Base-by-base conservation (phyloP, 1,139 yeast genomes). In the Suhomyces chickasaworum region DNA sequence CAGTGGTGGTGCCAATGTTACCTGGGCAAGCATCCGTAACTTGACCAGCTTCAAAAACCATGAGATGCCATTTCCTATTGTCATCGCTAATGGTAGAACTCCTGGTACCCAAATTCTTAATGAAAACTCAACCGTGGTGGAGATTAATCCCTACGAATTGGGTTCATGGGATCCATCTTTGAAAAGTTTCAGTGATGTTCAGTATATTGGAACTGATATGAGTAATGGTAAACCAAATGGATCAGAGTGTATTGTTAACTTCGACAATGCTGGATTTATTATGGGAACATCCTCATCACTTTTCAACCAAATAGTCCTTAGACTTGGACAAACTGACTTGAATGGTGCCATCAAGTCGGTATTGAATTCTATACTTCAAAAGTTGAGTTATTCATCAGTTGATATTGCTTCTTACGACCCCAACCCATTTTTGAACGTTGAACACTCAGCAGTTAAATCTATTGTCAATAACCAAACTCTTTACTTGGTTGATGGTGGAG, bases 401-500 rank as follows among this genome's bases (percentile, higher is more conserved):
- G 79, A 74, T 48, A 66, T 74, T 39, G 79, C 79, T 1, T 51
- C 64, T 8, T 74, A 72, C 55, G 47, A 54, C 8, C 79, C 79
- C 12, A 74, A 74, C 50, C 79, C 79, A 7, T 74, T 73, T 53
- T 57, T 53, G 41, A 40, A 49, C 18, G 36, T 44, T n/a, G 51
- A 49, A 7, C 53, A 58, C 16, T 58, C 55, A 36, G 50, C 48
- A 4, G 50, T 49, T 22, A 58, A 58, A 12, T 54, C 56, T 42
- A 63, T 75, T 47, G 52, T 64, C 42, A 45, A 56, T 43, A 60
- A 64, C 56, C 73, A 76, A 5, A 69, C 78, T 3, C 72, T 90
- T 37, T 79, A 68, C 58, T 73, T 89, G 50, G 91, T 84, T n/a
- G 97, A 90, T 61, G 97, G 97, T 50, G 96, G 97, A 53, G 91